phyloP scores from a whole-genome alignment of 2,329 filamentous ascomycete genomes.

The Neoarthrinium moseri region DNA sequence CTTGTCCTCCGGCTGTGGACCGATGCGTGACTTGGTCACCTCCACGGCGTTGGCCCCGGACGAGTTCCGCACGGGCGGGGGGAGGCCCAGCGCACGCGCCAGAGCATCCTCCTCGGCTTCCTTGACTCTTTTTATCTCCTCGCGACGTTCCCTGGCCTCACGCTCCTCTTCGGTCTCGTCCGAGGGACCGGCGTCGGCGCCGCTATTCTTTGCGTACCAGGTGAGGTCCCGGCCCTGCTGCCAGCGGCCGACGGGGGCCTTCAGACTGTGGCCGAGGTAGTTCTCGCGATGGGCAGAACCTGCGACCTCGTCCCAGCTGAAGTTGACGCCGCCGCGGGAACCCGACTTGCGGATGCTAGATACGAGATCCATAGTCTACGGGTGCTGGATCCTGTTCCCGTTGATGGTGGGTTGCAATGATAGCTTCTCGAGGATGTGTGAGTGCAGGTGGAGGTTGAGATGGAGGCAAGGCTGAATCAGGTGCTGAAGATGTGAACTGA shows the following conservation, averaged over 20 bases:
- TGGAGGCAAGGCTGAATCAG: no score
- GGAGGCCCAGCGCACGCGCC: slow-evolving; percentile 77
- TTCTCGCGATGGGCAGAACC: slow-evolving; percentile 85
- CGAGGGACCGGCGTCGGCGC: slow-evolving; percentile 43
- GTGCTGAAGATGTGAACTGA: no score
- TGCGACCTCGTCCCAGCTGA: slow-evolving; percentile 95
- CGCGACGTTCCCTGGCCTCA: slow-evolving; percentile 61
- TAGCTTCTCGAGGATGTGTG: no score
- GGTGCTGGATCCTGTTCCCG: no score
- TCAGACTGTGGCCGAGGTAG: slow-evolving; percentile 84
- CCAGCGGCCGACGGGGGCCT: slow-evolving; percentile 91
- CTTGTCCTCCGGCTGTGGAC: slow-evolving; percentile 17
- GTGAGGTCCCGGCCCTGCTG: slow-evolving; percentile 70
- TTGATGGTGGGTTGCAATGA: no score
- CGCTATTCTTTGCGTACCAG: slow-evolving; percentile 63
- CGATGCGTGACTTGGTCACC: slow-evolving; percentile 39
- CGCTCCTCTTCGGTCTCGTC: slow-evolving; percentile 60
- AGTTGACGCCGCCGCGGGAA: slow-evolving; percentile 90
- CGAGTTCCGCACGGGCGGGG: slow-evolving; percentile 59
- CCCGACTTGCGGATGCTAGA: slow-evolving; percentile 88
- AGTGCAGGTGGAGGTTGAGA: no score
- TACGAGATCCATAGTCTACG: slow-evolving; percentile 89
- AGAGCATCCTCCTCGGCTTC: slow-evolving; percentile 93
- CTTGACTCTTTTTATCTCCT: slow-evolving; percentile 80
- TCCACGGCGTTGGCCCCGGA: slow-evolving; percentile 69